phyloP scores from a whole-genome alignment of 2,329 filamentous ascomycete species.

The Epichloe coenophiala region DNA sequence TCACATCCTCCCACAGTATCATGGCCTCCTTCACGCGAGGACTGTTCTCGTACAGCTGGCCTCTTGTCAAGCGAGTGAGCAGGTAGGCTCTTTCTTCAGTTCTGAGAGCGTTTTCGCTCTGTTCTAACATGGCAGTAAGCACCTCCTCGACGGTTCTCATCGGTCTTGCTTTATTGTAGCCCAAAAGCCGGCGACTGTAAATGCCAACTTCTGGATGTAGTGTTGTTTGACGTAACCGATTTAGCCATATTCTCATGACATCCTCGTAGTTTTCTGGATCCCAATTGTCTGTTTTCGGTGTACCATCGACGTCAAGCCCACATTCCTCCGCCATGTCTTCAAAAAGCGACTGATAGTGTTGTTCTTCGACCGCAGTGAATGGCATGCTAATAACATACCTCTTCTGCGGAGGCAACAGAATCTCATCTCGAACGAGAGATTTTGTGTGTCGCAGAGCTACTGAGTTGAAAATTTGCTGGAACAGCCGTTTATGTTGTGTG shows the following conservation, averaged over 20 bases:
- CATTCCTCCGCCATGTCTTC: slow-evolving; percentile 60
- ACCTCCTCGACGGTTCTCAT: slow-evolving; percentile 78
- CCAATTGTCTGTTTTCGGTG: slow-evolving; percentile 49
- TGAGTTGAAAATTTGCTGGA: slow-evolving; percentile 53
- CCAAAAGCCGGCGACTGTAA: slow-evolving; percentile 49
- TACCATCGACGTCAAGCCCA: slow-evolving; percentile 50
- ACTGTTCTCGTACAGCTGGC: slow-evolving; percentile 69
- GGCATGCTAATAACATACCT: slow-evolving; percentile 80
- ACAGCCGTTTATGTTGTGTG: slow-evolving; percentile 44
- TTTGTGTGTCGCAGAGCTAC: slow-evolving; percentile 82
- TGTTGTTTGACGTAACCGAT: slow-evolving; percentile 65
- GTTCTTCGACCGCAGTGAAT: slow-evolving; percentile 81
- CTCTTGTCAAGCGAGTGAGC: slow-evolving; percentile 48
- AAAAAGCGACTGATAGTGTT: slow-evolving; percentile 70
- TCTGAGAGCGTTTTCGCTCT: slow-evolving; percentile 55
- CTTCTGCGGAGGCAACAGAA: slow-evolving; percentile 69
- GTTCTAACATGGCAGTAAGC: slow-evolving; percentile 80
- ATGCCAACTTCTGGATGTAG: slow-evolving; percentile 73
- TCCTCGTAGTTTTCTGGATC: slow-evolving; percentile 50
- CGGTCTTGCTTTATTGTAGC: slow-evolving; percentile 47
- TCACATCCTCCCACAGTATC: slow-evolving; percentile 50
- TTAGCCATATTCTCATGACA: slow-evolving; percentile 67
- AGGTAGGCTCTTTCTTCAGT: slow-evolving; percentile 57
- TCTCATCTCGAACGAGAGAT: slow-evolving; percentile 61
- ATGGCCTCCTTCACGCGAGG: slow-evolving; percentile 55